phyloP scores from a whole-genome alignment of 805 yeast genomes.

The Spathaspora arborariae region DNA sequence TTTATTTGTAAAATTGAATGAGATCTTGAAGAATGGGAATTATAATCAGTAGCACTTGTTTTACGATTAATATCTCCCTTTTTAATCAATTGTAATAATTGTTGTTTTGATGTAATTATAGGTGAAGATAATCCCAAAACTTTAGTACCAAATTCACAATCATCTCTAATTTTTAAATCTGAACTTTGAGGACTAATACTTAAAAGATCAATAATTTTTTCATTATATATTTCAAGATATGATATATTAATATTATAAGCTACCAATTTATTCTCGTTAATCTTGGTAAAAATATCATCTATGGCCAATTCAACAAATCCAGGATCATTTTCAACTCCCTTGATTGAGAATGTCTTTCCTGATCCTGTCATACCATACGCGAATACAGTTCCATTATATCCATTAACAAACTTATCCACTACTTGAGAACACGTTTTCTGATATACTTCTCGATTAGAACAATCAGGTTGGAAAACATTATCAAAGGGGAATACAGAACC shows the following conservation, averaged over 20 bases:
- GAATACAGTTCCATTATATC: constrained; percentile 83
- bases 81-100: constrained; percentile 56
- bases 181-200: constrained; percentile 20
- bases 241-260: constrained; percentile 54
- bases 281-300: constrained; percentile 51
- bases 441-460: constrained; percentile 60
- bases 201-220: constrained; percentile 74
- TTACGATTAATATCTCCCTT: constrained; percentile 72
- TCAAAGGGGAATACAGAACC: constrained; percentile 69
- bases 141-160: constrained; percentile 63
- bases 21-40: constrained; percentile 82
- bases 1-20: constrained; percentile 83
- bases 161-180: constrained; percentile 79
- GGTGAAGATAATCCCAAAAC: constrained; percentile 73
- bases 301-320: constrained; percentile 75
- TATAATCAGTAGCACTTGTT: constrained; percentile 87
- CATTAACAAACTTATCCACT: constrained; percentile 54
- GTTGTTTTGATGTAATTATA: constrained; percentile 50
- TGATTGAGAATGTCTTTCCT: constrained; percentile 87
- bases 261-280: constrained; percentile 20
- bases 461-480: constrained; percentile 62
- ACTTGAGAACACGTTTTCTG: constrained; percentile 47
- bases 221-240: constrained; percentile 85
- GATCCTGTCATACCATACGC: constrained; percentile 96
- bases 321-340: constrained; percentile 57